Evolutionary conservation across 441 rosid genomes (phyloP).

Genomic region (Metrosideros polymorpha): DNA sequence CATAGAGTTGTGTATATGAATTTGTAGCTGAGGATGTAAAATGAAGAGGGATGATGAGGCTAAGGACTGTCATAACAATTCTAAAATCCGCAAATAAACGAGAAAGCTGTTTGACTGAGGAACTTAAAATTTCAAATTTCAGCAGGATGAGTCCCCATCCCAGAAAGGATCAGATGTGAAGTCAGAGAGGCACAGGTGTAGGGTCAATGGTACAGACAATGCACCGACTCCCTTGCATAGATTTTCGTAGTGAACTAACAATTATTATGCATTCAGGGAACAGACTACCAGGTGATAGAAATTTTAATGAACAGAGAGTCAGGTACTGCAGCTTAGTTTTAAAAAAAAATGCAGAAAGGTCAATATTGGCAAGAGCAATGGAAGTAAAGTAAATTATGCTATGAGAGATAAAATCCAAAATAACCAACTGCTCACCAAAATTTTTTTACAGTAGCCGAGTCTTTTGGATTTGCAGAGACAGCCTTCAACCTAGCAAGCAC

Average conservation of each 20-base stretch:
- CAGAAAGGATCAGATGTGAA: not conserved
- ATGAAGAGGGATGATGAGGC: not conserved
- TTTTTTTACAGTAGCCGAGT: constrained; percentile 36
- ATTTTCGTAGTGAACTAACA: not conserved
- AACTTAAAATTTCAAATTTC: not conserved
- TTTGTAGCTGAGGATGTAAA: not conserved
- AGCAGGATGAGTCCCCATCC: not conserved
- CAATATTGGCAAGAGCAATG: not conserved
- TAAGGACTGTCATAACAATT: not conserved
- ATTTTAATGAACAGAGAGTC: not conserved
- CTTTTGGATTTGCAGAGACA: constrained; percentile 75
- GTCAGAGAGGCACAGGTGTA: not conserved
- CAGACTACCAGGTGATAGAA: not conserved
- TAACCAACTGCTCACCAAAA: constrained; percentile 50
- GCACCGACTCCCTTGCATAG: not conserved
- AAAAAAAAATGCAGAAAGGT: not conserved
- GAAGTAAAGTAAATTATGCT: not conserved
- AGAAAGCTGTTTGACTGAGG: not conserved
- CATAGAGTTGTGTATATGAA: not conserved
- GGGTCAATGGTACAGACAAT: not conserved
- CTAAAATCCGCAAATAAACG: not conserved
- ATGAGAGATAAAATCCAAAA: not conserved
- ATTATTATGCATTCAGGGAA: not conserved
- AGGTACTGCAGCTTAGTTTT: not conserved
- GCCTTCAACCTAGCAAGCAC: constrained; percentile 77